Conservation (phyloP, 345 rosid species). For the Populus nigra region DNA sequence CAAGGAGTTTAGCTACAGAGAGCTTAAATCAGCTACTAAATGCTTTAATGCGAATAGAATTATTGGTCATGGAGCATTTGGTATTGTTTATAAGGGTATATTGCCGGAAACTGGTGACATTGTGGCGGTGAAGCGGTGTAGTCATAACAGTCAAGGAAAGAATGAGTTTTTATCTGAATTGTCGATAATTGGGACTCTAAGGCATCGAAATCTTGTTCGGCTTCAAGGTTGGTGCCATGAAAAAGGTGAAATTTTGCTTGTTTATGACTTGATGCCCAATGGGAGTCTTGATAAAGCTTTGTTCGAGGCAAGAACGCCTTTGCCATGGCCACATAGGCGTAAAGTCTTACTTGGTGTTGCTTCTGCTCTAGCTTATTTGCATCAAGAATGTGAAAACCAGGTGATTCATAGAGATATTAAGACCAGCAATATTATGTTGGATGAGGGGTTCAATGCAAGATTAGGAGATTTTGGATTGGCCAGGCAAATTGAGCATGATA, state of each 20-base stretch:
- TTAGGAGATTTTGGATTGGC: conserved; percentile 96
- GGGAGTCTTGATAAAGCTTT: conserved; percentile 93
- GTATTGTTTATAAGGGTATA: conserved; percentile 86
- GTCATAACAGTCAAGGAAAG: conserved; percentile 83
- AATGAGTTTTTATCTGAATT: conserved; percentile 79
- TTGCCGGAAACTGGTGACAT: conserved; percentile 63
- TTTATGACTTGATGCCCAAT: conserved; percentile 89
- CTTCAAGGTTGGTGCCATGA: conserved; percentile 96
- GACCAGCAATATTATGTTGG: conserved; percentile 91
- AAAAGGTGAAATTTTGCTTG: conserved; percentile 82
- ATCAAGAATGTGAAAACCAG: conserved; percentile 96
- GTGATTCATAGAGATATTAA: conserved; percentile 92
- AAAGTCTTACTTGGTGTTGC: conserved; percentile 84
- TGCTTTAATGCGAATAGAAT: conserved; percentile 61
- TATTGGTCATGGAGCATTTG: conserved; percentile 93
- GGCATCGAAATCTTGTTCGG: conserved; percentile 88
- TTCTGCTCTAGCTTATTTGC: conserved; percentile 87
- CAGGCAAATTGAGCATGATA: conserved; percentile 78
- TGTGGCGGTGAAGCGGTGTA: conserved; percentile 88
- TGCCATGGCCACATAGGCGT: conserved; percentile 75
- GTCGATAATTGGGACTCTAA: conserved; percentile 75
- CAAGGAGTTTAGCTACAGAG: conserved; percentile 82
- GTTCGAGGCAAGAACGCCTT: conserved; percentile 63
- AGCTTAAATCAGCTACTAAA: conserved; percentile 77
- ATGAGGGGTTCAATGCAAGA: conserved; percentile 77